These are phyloP conservation scores for Penicillium sp. DNA, from an alignment of 2,329 filamentous ascomycete species.

Conservation along the genomic window DNA sequence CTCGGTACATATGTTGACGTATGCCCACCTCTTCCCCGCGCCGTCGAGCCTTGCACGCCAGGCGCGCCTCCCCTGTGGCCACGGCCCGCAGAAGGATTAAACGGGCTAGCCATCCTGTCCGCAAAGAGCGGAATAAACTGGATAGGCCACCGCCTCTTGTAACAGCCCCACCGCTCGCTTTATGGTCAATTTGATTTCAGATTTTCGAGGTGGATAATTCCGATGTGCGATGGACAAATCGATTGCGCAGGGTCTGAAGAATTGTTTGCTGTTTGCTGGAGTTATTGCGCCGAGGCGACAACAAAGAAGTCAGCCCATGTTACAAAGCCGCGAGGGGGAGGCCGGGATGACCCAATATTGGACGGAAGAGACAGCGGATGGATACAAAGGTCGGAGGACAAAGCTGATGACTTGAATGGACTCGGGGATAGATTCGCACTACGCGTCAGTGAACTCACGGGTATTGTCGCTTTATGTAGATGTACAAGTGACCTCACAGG, in stretches of 20 bases:
- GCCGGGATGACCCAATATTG: neutral
- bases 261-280: constrained; percentile 11
- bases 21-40: constrained; percentile 29
- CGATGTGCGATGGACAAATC: neutral
- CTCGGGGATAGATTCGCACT: neutral
- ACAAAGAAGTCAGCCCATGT: constrained; percentile 18
- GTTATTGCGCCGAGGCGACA: constrained; percentile 20
- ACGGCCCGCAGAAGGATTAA: constrained; percentile 30
- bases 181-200: neutral
- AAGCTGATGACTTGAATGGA: neutral
- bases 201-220: neutral
- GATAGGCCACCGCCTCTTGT: constrained; percentile 18
- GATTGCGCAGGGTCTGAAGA: neutral
- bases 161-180: neutral
- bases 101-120: constrained; percentile 34
- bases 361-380: neutral
- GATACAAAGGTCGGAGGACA: constrained; percentile 1
- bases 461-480: neutral
- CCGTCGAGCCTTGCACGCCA: constrained; percentile 19
- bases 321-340: neutral
- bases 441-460: neutral
- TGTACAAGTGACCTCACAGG: neutral
- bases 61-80: constrained; percentile 29
- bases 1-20: constrained; percentile 20
- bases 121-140: constrained; percentile 24